Evolutionary conservation across 164 flowering plant species (phyloP).

Genomic region (Macadamia tetraphylla): DNA sequence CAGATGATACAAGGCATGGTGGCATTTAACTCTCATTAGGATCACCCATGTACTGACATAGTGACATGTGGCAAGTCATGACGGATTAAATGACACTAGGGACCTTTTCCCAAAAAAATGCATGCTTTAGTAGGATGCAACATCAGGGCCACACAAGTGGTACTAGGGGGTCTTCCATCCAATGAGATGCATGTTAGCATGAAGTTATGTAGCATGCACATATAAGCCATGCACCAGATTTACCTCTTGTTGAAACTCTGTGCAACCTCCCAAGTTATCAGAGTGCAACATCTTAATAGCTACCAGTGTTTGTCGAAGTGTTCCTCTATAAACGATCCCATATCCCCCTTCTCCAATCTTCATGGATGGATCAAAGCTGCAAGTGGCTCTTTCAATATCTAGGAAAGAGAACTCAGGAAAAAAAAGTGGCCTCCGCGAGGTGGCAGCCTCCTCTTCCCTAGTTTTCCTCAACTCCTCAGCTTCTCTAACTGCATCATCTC

Average conservation of each 20-base stretch:
- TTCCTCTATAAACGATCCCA: slow-evolving; percentile 66
- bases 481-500: slow-evolving; percentile 52
- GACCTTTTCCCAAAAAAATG: too few relatives aligned
- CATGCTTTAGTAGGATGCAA: background rate
- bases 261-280: slow-evolving; percentile 54
- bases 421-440: slow-evolving; percentile 26
- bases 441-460: slow-evolving; percentile 9
- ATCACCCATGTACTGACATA: too few relatives aligned
- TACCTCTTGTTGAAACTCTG: slow-evolving; percentile 89
- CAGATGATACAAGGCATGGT: too few relatives aligned
- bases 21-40: too few relatives aligned
- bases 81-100: too few relatives aligned
- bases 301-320: slow-evolving; percentile 58
- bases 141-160: too few relatives aligned
- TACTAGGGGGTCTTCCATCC: too few relatives aligned
- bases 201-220: background rate
- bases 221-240: background rate
- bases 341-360: slow-evolving; percentile 87
- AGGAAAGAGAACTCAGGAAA: slow-evolving; percentile 52
- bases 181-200: background rate
- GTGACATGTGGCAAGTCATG: too few relatives aligned
- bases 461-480: slow-evolving; percentile 48
- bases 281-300: slow-evolving; percentile 65
- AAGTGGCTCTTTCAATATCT: slow-evolving; percentile 72
- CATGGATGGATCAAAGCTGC: slow-evolving; percentile 39